Base-by-base conservation (phyloP, 495 filamentous ascomycete species). In the Poronia punctata region DNA sequence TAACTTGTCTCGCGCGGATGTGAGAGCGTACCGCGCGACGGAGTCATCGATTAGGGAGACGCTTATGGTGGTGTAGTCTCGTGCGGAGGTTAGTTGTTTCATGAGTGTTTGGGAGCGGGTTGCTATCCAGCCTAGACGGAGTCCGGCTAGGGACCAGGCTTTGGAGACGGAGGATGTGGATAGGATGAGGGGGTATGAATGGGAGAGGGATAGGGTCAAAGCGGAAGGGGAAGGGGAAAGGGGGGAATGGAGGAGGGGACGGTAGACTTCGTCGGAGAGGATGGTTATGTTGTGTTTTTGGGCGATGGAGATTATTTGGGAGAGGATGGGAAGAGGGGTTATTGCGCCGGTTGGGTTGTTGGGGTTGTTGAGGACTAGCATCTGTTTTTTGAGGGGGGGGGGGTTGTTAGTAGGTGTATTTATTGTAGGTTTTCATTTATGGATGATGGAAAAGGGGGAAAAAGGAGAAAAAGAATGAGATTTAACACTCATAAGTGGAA, bases 131-230 rank as follows among this genome's bases (percentile, higher is more conserved):
- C 88, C 88, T 3, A 88, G 62, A 0, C 88, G 77, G 33, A 94
- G 76, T 7, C 88, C 88, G 0, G 88, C 88, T 6, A 94, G 62
- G 22, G 87, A 80, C 64, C 86, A 94, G 4, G 86, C 82, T 61
- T 95, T 95, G 11, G 85, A 89, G 60, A 90, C 74, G 2, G 84
- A 92, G 18, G 88, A 83, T 0, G 86, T 93, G 18, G 88, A 83
- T 0, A 86, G 92, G 18, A 74, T 75, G 16, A 94, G 71, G 4
- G 75, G 72, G 21, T 82, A 78, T 7, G 73, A 57, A 58, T 92
- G 93, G 3, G 78, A 78, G 7, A 93, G 59, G 0, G 82, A 79
- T 2, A 87, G 60, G n/a, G 82, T 61, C 0, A 83, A 87, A 1
- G 77, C 78, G 4, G 85, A 84, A 42, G 79, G 79, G 5, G 74